Base-by-base conservation (phyloP, 768 basidiomycete species). In the Suillus subalutaceus region DNA sequence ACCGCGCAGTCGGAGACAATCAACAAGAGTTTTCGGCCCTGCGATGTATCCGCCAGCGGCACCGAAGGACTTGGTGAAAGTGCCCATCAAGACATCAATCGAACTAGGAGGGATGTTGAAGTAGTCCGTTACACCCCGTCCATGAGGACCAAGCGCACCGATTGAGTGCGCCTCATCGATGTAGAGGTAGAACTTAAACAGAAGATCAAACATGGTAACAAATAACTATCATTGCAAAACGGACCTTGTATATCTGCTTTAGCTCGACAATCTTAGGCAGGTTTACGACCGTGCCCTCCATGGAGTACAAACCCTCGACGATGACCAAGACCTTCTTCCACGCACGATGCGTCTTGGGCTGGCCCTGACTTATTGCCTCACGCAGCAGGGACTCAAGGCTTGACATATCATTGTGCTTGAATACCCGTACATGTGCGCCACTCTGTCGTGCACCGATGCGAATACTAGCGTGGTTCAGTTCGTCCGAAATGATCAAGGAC, bases 301-400 rank as follows among this genome's bases (percentile, higher is more conserved):
- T 99, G 67, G 93, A 94, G 81, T 94, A 99, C 55, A 99, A 78
- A 2, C 97, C 97, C 75, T 99, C 97, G 18, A 99, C 94, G 63
- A 97, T 88, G 48, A 99, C 69, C 41, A 99, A 77, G 67, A 99
- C 98, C 83, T 97, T 98, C 83, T 97, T 97, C 97, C 97, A 99
- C 9, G 97, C 96, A n/a, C 97, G 80, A 73, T 99, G 97, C 0
- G 95, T 98, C 80, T 96, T 91, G 5, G 97, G 96, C 75, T 99
- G 97, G 18, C 97, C 97, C 77, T 99, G 97, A 72, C 92, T 94
- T 80, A 99, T 97, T 35, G 88, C 90, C 78, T 99, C 97, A 55
- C 89, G 84, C 73, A 99, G 79, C 13, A 99, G 74, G 8, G 80
- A 75, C 77, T 99, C 97, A 61, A 99, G 79, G 59, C 83, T 88